Base-by-base conservation (phyloP, 2,329 filamentous ascomycete species). In the Trichoderma hamatum region DNA sequence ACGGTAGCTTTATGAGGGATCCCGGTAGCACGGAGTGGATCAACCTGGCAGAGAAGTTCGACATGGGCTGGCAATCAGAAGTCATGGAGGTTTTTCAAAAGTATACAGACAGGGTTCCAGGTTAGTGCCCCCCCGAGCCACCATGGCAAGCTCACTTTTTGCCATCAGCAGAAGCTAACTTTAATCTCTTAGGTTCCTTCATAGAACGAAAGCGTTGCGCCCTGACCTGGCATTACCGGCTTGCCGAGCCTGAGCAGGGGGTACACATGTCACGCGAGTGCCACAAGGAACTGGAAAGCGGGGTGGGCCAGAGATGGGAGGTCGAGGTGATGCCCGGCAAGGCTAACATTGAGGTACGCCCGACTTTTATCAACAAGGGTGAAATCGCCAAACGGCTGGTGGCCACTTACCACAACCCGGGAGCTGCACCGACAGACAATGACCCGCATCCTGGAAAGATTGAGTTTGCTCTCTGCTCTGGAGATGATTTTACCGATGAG, bases 241-340 rank as follows among this genome's bases (percentile, higher is more conserved):
- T 93, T 32, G 93, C 93, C 1, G 93, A 97, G 76, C 93, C 93
- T 0, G 92, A 96, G 74, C 92, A 92, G 72, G 95, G 93, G 21
- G 81, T 88, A 0, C 92, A 92, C 80, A 92, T 95, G 82, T 90
- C 94, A 5, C 87, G 86, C 28, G 90, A 94, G 77, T 96, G 93
- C 76, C 90, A 94, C 72, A 91, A 91, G 78, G 89, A 94, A 72
- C 87, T 99, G 19, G 91, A 96, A 77, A 83, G 85, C 5, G 92
- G 89, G 0, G 91, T 97, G 0, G 89, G 84, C 63, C 91, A 89
- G 76, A 89, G 89, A 72, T 97, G 91, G 87, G 94, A 97, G 59
- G 92, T 98, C 3, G 95, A 98, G 75, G 94, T 99, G 70, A 98
- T 98, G 94, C 88, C 90, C 0, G 96, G 96, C 74, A 99, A 98